Base-by-base conservation (phyloP, 129 eudicot genomes). In the Flaveria robusta region DNA sequence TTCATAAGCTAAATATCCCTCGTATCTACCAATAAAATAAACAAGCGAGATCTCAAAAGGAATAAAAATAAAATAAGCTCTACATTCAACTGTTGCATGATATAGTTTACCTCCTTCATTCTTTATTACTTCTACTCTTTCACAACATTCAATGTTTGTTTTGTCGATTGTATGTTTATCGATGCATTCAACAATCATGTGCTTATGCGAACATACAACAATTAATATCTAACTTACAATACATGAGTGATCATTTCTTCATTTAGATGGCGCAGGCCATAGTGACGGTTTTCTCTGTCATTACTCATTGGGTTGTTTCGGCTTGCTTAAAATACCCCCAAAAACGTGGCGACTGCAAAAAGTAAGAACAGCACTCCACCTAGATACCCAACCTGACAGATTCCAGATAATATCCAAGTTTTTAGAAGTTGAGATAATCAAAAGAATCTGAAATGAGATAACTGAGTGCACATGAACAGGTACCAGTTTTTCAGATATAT, bases 401-500 rank as follows among this genome's bases (percentile, higher is more conserved):
- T 72, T 58, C 31, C 70, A 65, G 29, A 79, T 41, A 24, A 73
- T 23, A 22, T n/a, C 12, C 29, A 20, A 82, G 26, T 24, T 58
- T 24, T 51, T 68, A 64, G 46, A 8, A 19, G 50, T 11, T 3
- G 45, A 79, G 11, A 3, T 39, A 78, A 68, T n/a, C 43, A 60
- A 23, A 39, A 3, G 41, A 66, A 37, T 49, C 2, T 42, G 3
- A 51, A 16, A 47, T 23, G 71, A 34, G 56, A 45, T 26, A 29
- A 69, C 14, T 16, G n/a, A 20, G 20, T 31, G 66, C 4, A 46
- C 62, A 27, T 15, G 52, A 18, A n/a, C 51, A 43, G 29, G 34
- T 83, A 94, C 99, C 96, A 94, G 77, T 79, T 94, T 94, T 63
- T 94, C 99, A 49, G 99, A 94, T 31, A 91, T 91, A 78, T 91